phyloP scores from a whole-genome alignment of 2,329 filamentous ascomycete species.

The Trichoderma semiorbis region DNA sequence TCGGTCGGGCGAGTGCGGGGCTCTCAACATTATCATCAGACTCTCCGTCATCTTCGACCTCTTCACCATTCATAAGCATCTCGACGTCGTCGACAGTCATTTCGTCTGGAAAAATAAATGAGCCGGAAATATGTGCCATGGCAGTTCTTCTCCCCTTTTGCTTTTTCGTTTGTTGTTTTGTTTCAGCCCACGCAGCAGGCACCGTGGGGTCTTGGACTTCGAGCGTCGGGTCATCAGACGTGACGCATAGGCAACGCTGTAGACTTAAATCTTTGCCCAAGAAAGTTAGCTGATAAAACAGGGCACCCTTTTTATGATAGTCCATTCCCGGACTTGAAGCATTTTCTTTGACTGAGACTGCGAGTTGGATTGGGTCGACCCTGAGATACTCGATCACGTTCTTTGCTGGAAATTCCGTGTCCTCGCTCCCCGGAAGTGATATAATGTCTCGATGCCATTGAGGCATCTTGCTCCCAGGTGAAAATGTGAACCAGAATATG shows the following conservation, averaged over 20 bases:
- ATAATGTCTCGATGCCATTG: constrained; percentile 39
- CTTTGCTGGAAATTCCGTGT: background rate
- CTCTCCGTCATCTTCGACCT: background rate
- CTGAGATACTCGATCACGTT: constrained; percentile 27
- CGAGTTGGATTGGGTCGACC: constrained; percentile 29
- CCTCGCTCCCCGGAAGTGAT: constrained; percentile 23
- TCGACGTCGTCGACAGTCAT: constrained; percentile 29
- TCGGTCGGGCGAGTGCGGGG: constrained; percentile 15
- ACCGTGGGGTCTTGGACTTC: constrained; percentile 29
- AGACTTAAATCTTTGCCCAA: constrained; percentile 44
- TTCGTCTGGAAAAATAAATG: constrained; percentile 39
- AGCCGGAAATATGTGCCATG: constrained; percentile 28
- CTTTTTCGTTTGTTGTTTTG: constrained; percentile 27
- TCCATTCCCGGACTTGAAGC: constrained; percentile 26
- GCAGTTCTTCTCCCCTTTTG: constrained; percentile 29
- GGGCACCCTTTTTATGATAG: constrained; percentile 34
- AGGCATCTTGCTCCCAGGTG: constrained; percentile 27
- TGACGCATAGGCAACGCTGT: constrained; percentile 37
- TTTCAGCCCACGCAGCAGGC: constrained; percentile 27
- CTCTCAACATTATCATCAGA: background rate
- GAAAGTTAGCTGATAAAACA: constrained; percentile 47
- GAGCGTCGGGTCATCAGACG: constrained; percentile 24
- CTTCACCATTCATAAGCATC: constrained; percentile 13
- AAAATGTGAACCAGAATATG: constrained; percentile 35
- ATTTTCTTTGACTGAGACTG: background rate